These are phyloP conservation scores for Platanthera guangdongensis DNA, from an alignment of 106 monocot species.

Conservation along the genomic window DNA sequence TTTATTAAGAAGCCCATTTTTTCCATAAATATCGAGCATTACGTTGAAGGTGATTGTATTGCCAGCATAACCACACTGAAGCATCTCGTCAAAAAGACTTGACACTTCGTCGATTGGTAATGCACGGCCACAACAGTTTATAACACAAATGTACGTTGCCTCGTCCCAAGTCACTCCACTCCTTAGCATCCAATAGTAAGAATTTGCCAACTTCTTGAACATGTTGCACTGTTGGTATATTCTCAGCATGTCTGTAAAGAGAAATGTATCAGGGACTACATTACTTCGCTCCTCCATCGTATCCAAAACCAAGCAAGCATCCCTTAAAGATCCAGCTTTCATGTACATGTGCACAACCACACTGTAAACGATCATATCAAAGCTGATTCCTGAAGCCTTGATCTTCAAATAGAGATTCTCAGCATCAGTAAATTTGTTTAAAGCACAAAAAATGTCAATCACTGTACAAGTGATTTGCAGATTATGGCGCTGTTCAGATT, in stretches of 20 bases:
- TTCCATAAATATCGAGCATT: slow-evolving; percentile 79
- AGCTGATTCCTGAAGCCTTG: slow-evolving; percentile 32
- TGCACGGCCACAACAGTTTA: slow-evolving; percentile 85
- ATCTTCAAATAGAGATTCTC: slow-evolving; percentile 60
- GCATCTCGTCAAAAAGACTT: slow-evolving; percentile 82
- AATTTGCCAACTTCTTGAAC: slow-evolving; percentile 53
- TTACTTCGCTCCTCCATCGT: slow-evolving; percentile 60
- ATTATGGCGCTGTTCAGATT: slow-evolving; percentile 41
- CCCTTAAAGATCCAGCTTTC: slow-evolving; percentile 48
- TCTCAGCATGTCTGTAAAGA: slow-evolving; percentile 87
- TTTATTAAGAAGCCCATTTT: slow-evolving; percentile 62
- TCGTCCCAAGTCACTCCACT: slow-evolving; percentile 55
- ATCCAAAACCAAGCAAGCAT: slow-evolving; percentile 71
- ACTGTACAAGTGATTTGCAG: slow-evolving; percentile 74
- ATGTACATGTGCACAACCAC: slow-evolving; percentile 86
- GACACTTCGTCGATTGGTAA: slow-evolving; percentile 90
- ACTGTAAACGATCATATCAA: slow-evolving; percentile 88
- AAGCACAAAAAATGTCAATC: slow-evolving; percentile 69
- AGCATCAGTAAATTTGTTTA: slow-evolving; percentile 56
- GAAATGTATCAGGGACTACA: slow-evolving; percentile 66
- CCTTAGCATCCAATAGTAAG: slow-evolving; percentile 68
- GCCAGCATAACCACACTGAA: slow-evolving; percentile 38
- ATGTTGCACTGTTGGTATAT: slow-evolving; percentile 69
- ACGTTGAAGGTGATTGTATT: slow-evolving; percentile 76
- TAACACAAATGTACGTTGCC: slow-evolving; percentile 81